phyloP scores from a whole-genome alignment of 208 protist species.

The Trypanosoma lewisi region DNA sequence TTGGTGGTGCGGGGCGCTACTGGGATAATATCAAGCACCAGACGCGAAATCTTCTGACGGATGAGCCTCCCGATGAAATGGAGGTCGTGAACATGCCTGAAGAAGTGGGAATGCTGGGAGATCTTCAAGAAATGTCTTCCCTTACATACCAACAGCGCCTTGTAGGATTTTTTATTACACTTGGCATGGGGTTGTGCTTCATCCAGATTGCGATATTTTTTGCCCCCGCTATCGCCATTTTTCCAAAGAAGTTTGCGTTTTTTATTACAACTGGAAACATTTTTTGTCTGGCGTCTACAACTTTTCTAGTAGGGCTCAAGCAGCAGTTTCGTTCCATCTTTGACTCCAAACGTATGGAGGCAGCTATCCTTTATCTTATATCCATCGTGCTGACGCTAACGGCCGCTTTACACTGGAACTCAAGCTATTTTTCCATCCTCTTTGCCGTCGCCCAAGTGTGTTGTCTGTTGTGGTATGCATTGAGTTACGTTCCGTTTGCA shows the following conservation, averaged over 20 bases:
- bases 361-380: constrained; percentile 63
- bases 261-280: constrained; percentile 89
- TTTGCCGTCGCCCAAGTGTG: constrained; percentile 65
- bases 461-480: constrained; percentile 82
- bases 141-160: constrained; percentile 85
- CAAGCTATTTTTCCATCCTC: constrained; percentile 51
- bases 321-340: constrained; percentile 83
- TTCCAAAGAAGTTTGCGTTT: constrained; percentile 89
- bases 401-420: constrained; percentile 57
- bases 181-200: constrained; percentile 86
- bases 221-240: constrained; percentile 52
- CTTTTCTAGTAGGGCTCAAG: constrained; percentile 80
- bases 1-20: constrained; percentile 27
- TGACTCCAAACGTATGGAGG: constrained; percentile 68
- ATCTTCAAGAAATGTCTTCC: constrained; percentile 61
- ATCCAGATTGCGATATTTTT: constrained; percentile 63
- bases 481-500: constrained; percentile 89
- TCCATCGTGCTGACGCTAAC: constrained; percentile 74
- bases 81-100: constrained; percentile 49
- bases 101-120: constrained; percentile 46
- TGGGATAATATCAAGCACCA: constrained; percentile 54
- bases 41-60: constrained; percentile 40
- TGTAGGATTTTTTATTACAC: constrained; percentile 70
- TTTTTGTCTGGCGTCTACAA: constrained; percentile 80
- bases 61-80: constrained; percentile 54